phyloP scores from a whole-genome alignment of 2,329 filamentous ascomycete species.

The Blastomyces gilchristii region DNA sequence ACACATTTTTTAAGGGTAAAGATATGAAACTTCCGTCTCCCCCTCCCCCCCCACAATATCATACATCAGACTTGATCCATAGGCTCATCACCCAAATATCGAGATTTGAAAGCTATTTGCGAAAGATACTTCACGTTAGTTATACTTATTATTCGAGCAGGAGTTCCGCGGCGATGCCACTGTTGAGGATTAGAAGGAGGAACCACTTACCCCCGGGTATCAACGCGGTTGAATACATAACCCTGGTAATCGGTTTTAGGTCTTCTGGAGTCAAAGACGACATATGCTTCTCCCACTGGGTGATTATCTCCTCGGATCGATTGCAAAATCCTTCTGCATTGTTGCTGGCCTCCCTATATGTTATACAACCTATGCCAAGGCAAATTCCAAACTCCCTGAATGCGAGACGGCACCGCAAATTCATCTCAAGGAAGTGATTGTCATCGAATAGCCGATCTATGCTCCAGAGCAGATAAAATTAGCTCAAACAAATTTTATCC shows the following conservation, averaged over 20 bases:
- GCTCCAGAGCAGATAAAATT: background rate
- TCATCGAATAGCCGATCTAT: constrained; percentile 30
- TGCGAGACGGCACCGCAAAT: constrained; percentile 34
- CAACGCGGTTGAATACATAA: constrained; percentile 49
- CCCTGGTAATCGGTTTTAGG: constrained; percentile 44
- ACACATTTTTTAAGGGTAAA: background rate
- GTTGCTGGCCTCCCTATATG: constrained; percentile 27
- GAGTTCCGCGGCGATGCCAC: background rate
- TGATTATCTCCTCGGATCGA: constrained; percentile 29
- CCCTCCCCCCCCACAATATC: background rate
- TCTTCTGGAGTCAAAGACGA: constrained; percentile 31
- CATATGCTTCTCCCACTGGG: constrained; percentile 31
- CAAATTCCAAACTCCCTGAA: constrained; percentile 48
- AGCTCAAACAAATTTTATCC: background rate
- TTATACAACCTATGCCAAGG: constrained; percentile 38
- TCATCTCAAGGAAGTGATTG: constrained; percentile 27
- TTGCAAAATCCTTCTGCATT: constrained; percentile 23
- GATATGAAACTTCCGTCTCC: background rate
- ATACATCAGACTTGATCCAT: constrained; percentile 7
- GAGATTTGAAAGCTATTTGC: constrained; percentile 27
- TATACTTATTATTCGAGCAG: background rate
- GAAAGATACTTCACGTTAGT: constrained; percentile 14
- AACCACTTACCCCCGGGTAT: constrained; percentile 44
- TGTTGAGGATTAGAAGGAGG: background rate
- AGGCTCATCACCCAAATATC: constrained; percentile 30